A percentile compares a stretch with the other conserved stretches of the same genome.
These are phyloP conservation scores for Mycena amicta DNA, from an alignment of 768 basidiomycete genomes.

Conservation along the genomic window DNA sequence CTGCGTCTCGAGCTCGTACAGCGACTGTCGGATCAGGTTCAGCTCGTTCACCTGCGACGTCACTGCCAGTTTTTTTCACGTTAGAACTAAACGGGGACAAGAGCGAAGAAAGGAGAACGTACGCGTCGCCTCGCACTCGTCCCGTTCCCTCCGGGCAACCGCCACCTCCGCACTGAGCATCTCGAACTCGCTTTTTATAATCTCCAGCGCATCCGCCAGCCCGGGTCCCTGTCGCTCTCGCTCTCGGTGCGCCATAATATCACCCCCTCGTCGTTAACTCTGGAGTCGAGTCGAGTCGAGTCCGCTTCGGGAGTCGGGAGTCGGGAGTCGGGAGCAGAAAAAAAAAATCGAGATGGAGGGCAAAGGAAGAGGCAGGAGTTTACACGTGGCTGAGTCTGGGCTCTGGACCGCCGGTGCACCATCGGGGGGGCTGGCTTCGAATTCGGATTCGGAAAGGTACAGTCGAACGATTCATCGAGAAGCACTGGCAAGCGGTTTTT, in stretches of 20 bases:
- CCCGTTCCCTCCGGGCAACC: constrained; percentile 60
- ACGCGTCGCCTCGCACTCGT: constrained; percentile 77
- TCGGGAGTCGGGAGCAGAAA: background rate
- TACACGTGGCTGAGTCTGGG: background rate
- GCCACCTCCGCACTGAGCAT: constrained; percentile 57
- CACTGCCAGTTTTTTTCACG: constrained; percentile 39
- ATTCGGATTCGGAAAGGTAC: background rate
- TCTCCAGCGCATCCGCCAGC: constrained; percentile 64
- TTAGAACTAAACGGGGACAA: background rate
- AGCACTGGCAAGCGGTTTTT: background rate
- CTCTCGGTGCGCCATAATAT: too few species aligned
- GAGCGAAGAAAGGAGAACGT: constrained; percentile 24
- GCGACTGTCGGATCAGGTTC: constrained; percentile 67
- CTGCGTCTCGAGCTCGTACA: constrained; percentile 73
- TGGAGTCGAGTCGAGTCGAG: background rate
- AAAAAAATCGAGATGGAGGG: background rate
- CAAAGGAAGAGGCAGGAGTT: background rate
- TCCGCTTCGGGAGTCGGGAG: background rate
- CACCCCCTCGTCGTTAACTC: too few species aligned
- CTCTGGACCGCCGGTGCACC: too few species aligned
- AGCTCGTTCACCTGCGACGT: constrained; percentile 71
- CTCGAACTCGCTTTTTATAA: constrained; percentile 73
- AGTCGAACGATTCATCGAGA: background rate
- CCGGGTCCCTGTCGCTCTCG: too few species aligned
- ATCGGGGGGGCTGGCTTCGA: too few species aligned